Evolutionary conservation across 2,329 filamentous ascomycete species (phyloP), one percentile per base, ranked within the genome.

Genomic region (Blastomyces parvus): DNA sequence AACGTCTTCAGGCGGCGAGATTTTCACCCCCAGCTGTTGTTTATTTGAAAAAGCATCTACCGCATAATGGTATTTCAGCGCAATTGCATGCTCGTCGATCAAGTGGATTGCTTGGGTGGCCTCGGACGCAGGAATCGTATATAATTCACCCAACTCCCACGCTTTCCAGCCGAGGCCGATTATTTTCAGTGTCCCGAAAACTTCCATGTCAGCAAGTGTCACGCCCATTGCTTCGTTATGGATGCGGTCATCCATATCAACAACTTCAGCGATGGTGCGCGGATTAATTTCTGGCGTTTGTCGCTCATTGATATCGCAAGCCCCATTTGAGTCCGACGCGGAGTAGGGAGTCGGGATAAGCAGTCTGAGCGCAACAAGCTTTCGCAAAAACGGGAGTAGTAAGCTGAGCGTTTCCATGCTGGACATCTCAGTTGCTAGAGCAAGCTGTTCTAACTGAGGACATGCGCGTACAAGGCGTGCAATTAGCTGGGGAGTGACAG

Each of bases 361-460:
- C 27, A 80, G 67, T 13, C 79, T 74, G 4, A 80, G 61, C 0
- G 77, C 77, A 27, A 68, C 68, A 7, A 78, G 67, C 14, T 78
- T 76, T 7, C 73, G 71, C 50, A 78, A 72, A 64, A 77, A 74
- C 42, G 78, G 78, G 40, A 77, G 67, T 13, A 79, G 67, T 56
- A 78, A 66, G 7, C 71, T 68, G 25, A 78, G 61, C 14, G 74
- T 71, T 13, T 79, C 74, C 68, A 79, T 70, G 66, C 73, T 74
- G 44, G 71, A 70, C 19, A 74, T 66, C 13, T 79, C 74, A 19
- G 82, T 75, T 8, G 82, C 79, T 27, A 86, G 73, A 33, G 79
- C 83, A 0, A 87, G 74, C 67, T 87, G 84, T 65, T 85, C 83
- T 17, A 87, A 74, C 61, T 85, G 79, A 0, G 84, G 83, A 64